Base-by-base conservation (phyloP, 352 stramenopile species). In the Pythium volutum region DNA sequence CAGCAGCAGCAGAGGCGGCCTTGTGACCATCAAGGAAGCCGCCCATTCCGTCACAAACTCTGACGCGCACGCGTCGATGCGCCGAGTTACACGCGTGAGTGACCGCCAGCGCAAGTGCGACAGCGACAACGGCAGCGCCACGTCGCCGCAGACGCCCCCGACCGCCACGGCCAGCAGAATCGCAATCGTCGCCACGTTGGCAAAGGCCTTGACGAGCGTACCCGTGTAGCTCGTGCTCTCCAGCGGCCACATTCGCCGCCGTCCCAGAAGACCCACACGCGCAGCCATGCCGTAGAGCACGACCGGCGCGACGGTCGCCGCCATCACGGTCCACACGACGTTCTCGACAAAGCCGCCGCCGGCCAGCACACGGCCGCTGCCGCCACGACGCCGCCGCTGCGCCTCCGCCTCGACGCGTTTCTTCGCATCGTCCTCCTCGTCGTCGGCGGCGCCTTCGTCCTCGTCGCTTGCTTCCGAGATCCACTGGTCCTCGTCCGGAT, bases 311-410 rank as follows among this genome's bases (percentile, higher is more conserved):
- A 86, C 57, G 6, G 60, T 41, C 41, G 79, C 45, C 0, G 64
- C 69, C 33, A 76, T 70, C 7, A 74, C 58, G 12, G 81, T 93
- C 83, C 83, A 93, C 45, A 56, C 29, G 8, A 80, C 53, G 61
- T 91, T 89, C 60, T 86, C 70, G 10, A 77, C 14, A 16, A 75
- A 57, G 3, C 59, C 58, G 15, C 66, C 66, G 22, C 55, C 60
- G 7, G 66, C 59, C 29, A 73, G 55, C 48, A 46, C 36, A 1
- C 16, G 34, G 50, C 50, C 22, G 36, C 16, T n/a, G 48, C 22
- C 36, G 6, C 42, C 16, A 12, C 49, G 50, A 18, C 42, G 50
- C 29, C 46, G 50, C 26, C 29, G 48, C 41, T 31, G 7, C 4
- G 33, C 29, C 22, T 53, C 62, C 12, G 20, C 42, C 3, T 51